Conservation (phyloP, 495 filamentous ascomycete genomes). For the Penicillium nucicola region DNA sequence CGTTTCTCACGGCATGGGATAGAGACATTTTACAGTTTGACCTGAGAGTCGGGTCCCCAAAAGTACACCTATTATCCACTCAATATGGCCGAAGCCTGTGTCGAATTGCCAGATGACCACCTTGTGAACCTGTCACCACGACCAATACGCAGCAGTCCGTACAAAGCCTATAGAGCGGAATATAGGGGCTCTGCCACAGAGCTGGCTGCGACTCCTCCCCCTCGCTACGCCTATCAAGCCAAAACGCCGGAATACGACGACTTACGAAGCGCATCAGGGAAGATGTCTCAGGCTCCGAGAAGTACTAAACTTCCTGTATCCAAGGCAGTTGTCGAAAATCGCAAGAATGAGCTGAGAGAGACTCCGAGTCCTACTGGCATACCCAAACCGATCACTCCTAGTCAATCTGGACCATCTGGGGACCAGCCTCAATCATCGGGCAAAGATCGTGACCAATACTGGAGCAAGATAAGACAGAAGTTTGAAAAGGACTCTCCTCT, state of each 20-base stretch:
- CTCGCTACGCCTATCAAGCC: not conserved
- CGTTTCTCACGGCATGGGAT: slow-evolving; percentile 23
- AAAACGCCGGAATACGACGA: slow-evolving; percentile 3
- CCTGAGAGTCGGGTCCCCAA: slow-evolving; percentile 11
- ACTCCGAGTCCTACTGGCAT: slow-evolving; percentile 21
- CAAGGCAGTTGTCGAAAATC: slow-evolving; percentile 18
- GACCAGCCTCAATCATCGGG: slow-evolving; percentile 15
- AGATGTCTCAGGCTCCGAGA: slow-evolving; percentile 17
- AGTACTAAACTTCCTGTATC: slow-evolving; percentile 36
- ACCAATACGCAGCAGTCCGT: slow-evolving; percentile 11
- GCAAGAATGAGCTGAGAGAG: slow-evolving; percentile 14
- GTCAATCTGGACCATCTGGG: slow-evolving; percentile 11
- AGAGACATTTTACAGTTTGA: slow-evolving; percentile 8
- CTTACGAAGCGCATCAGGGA: slow-evolving; percentile 4
- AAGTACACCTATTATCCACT: not conserved
- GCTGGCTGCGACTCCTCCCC: slow-evolving; percentile 5
- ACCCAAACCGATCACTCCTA: slow-evolving; percentile 13
- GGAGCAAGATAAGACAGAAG: slow-evolving; percentile 29
- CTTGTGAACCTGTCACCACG: slow-evolving; percentile 35
- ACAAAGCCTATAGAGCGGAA: slow-evolving; percentile 23
- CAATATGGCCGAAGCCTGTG: slow-evolving; percentile 24
- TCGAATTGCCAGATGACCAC: slow-evolving; percentile 33
- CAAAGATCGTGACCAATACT: slow-evolving; percentile 29
- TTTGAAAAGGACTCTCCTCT: slow-evolving; percentile 29
- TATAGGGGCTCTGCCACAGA: slow-evolving; percentile 11